Evolutionary conservation across 495 filamentous ascomycete genomes (phyloP), one percentile per base, ranked within the genome.

Genomic region (Xylaria palmicola): DNA sequence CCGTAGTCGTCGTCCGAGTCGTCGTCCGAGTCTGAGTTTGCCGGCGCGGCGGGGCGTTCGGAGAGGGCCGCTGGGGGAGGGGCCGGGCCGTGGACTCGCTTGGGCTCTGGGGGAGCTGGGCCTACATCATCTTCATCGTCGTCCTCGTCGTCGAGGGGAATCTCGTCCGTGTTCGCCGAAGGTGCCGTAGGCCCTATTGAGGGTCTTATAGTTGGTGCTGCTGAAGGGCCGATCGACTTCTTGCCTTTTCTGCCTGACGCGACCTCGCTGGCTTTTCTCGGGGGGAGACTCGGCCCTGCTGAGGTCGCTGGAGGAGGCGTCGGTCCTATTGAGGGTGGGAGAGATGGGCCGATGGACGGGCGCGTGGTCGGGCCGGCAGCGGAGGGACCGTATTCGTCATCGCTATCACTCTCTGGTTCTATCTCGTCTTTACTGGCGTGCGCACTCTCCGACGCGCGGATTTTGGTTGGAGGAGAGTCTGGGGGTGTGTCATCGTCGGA

Each of bases 1-100:
- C 93, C 94, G 69, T 90, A 93, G 62, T 81, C 79, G 34, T 75
- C 71, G 54, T 75, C 59, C 4, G 73, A 71, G 32, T 71, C 66
- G 19, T 69, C 54, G 32, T 77, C 67, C 9, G 75, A 68, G 52
- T 63, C 58, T 61, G 60, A 43, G 30, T 71, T 65, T 10, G 64
- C 22, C 17, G 41, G 32, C 37, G 54, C 39, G 44, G 74, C 44
- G 4, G 79, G 75, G 6, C 75, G 73, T 24, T 75, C 60, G 54
- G 79, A 74, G 58, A 78, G 75, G 24, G 61, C 37, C 26, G 74
- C 75, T 55, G 79, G 76, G 4, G 79, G 79, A 22, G 71, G 73
- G 6, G 77, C 74, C 19, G 79, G 78, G 48, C 78, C 80, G 59
- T 75, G 68, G 47, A 76, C 63, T 43, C 77, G 77, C 48, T 74